Evolutionary conservation across 2,329 filamentous ascomycete species (phyloP).

Genomic region (Colletotrichum paranaense): DNA sequence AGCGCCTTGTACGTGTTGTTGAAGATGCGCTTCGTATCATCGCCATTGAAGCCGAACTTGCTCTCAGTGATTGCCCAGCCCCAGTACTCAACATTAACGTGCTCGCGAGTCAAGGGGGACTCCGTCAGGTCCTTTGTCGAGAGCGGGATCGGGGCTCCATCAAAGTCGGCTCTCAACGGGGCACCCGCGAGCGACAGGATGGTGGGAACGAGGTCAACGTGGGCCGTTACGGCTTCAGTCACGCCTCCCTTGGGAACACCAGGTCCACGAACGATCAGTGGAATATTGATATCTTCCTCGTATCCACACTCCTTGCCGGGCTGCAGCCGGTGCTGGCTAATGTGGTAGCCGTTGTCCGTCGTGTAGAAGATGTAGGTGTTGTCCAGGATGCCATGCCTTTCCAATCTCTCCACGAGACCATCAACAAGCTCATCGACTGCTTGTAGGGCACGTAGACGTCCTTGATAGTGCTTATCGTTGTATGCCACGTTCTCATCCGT

Average conservation of each 20-base stretch:
- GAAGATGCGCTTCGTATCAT: conserved; percentile 37
- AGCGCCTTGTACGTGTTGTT: conserved; percentile 68
- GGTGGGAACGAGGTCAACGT: conserved; percentile 67
- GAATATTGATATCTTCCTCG: conserved; percentile 64
- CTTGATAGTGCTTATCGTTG: conserved; percentile 53
- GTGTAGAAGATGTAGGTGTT: conserved; percentile 65
- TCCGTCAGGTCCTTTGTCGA: conserved; percentile 34
- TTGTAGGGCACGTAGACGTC: conserved; percentile 55
- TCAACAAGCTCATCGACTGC: conserved; percentile 59
- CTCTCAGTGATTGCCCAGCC: conserved; percentile 50
- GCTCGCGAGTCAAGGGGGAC: conserved; percentile 50
- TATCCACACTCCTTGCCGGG: conserved; percentile 64
- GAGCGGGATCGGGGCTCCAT: conserved; percentile 60
- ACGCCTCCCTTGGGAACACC: conserved; percentile 52
- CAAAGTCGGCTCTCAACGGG: conserved; percentile 57
- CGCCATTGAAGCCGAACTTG: conserved; percentile 38
- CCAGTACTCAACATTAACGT: conserved; percentile 66
- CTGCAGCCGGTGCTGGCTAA: conserved; percentile 62
- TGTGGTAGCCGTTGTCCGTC: conserved; percentile 65
- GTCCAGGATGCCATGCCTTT: conserved; percentile 46
- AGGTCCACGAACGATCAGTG: conserved; percentile 61
- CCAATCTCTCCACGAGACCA: conserved; percentile 48
- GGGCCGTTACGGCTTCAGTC: conserved; percentile 56
- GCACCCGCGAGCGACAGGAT: conserved; percentile 55
- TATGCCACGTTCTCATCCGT: conserved; percentile 46